Percentiles rank a stretch among this genome's conserved stretches.
phyloP scores from a whole-genome alignment of 805 yeast species.

The Lipomyces mesembrius region DNA sequence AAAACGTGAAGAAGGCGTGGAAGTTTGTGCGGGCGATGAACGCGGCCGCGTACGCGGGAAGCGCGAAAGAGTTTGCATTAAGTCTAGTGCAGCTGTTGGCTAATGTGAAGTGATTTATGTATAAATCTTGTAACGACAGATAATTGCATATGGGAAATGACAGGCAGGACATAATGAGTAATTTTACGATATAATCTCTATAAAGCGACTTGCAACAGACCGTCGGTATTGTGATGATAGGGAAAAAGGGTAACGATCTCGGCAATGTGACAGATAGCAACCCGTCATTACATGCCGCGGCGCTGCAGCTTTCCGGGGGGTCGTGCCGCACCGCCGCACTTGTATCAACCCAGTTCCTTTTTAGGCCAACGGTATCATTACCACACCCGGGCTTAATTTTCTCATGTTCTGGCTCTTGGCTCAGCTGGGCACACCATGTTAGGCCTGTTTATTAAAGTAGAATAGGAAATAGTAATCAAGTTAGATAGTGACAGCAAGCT shows the following conservation, averaged over 20 bases:
- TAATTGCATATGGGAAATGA: neutral
- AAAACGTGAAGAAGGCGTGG: slow-evolving; percentile 84
- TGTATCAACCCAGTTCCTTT: neutral
- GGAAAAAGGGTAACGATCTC: neutral
- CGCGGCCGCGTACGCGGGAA: slow-evolving; percentile 71
- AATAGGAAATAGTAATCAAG: neutral
- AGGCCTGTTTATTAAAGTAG: too few relatives aligned
- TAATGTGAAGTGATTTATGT: slow-evolving; percentile 13
- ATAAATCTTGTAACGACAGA: neutral
- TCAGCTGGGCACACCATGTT: neutral
- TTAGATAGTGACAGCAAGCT: neutral
- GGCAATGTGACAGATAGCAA: neutral
- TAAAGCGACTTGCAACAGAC: too few relatives aligned
- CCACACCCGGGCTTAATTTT: neutral
- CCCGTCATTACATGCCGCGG: neutral
- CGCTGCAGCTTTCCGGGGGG: too few relatives aligned
- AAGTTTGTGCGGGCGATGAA: slow-evolving; percentile 79
- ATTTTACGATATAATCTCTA: too few relatives aligned
- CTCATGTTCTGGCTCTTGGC: neutral
- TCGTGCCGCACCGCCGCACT: too few relatives aligned
- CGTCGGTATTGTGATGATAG: neutral
- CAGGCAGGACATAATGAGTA: too few relatives aligned
- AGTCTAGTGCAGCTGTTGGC: slow-evolving; percentile 22
- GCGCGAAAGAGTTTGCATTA: slow-evolving; percentile 65
- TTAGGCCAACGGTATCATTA: neutral